Conservation (phyloP, 768 basidiomycete genomes). For the Russula compacta region DNA sequence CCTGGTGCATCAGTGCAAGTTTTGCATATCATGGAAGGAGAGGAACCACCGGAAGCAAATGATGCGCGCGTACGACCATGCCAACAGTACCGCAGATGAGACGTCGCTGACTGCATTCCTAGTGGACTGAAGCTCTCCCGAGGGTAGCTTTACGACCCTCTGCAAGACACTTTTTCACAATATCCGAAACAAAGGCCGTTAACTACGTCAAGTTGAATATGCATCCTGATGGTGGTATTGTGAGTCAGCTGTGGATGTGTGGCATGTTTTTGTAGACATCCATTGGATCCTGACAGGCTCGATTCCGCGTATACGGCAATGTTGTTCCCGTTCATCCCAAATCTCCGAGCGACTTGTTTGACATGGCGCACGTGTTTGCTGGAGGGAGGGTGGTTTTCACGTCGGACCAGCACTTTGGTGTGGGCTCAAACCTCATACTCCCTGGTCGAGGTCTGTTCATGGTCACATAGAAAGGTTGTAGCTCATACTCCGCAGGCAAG, state of each 20-base stretch:
- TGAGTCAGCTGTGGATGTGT: conserved; percentile 32
- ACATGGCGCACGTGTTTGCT: conserved; percentile 85
- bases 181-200: conserved; percentile 41
- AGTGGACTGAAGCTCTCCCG: conserved; percentile 83
- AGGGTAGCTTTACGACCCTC: conserved; percentile 69
- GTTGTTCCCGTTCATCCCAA: conserved; percentile 57
- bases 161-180: conserved; percentile 81
- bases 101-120: not conserved
- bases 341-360: conserved; percentile 44
- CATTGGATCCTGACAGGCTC: conserved; percentile 44
- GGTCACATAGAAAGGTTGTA: not conserved
- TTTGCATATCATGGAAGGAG: conserved; percentile 36
- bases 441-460: conserved; percentile 63
- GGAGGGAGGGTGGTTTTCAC: conserved; percentile 78
- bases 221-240: conserved; percentile 97
- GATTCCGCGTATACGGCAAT: conserved; percentile 85
- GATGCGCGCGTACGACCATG: conserved; percentile 43
- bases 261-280: not conserved
- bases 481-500: conserved; percentile 37
- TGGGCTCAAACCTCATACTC: conserved; percentile 82
- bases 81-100: not conserved
- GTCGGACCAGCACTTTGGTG: conserved; percentile 94
- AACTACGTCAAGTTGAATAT: conserved; percentile 89
- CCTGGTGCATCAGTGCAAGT: conserved; percentile 73
- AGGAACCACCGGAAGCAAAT: conserved; percentile 32